Evolutionary conservation across 108 stramenopile genomes (phyloP).

Genomic region (Cyclotella choctawhatcheeana): DNA sequence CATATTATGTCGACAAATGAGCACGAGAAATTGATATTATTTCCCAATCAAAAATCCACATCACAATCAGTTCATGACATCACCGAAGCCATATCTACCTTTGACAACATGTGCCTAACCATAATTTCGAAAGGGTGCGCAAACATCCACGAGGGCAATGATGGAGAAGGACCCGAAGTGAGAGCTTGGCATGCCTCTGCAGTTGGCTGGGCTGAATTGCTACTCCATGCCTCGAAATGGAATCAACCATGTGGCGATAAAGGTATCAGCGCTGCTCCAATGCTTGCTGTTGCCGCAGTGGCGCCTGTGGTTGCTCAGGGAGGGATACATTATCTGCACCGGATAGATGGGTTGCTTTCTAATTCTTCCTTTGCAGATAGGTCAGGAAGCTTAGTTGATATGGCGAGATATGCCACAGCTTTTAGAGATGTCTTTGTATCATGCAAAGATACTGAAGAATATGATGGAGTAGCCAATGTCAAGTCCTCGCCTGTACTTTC

Average conservation of each 20-base stretch:
- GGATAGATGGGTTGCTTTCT: slow-evolving; percentile 63
- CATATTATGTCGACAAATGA: slow-evolving; percentile 14
- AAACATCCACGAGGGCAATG: slow-evolving; percentile 67
- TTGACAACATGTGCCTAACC: slow-evolving; percentile 71
- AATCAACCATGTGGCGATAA: slow-evolving; percentile 25
- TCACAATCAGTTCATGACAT: slow-evolving; percentile 3
- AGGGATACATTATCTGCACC: slow-evolving; percentile 63
- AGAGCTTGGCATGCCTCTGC: slow-evolving; percentile 74
- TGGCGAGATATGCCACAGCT: slow-evolving; percentile 55
- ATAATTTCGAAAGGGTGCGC: slow-evolving; percentile 73
- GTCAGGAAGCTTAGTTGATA: slow-evolving; percentile 28
- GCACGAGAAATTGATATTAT: background rate
- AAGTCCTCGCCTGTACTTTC: too few species aligned
- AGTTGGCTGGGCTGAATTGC: slow-evolving; percentile 69
- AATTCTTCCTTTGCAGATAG: background rate
- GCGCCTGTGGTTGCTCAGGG: slow-evolving; percentile 77
- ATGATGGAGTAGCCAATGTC: too few species aligned
- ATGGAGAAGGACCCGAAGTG: slow-evolving; percentile 70
- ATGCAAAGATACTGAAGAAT: too few species aligned
- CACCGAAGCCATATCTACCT: slow-evolving; percentile 51
- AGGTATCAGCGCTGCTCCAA: slow-evolving; percentile 50
- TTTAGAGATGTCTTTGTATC: slow-evolving; percentile 36
- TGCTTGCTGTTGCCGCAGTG: slow-evolving; percentile 78
- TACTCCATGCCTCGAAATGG: slow-evolving; percentile 64
- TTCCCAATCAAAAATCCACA: background rate